phyloP scores from a whole-genome alignment of 495 filamentous ascomycete genomes.

The Annulohypoxylon maeteangense region DNA sequence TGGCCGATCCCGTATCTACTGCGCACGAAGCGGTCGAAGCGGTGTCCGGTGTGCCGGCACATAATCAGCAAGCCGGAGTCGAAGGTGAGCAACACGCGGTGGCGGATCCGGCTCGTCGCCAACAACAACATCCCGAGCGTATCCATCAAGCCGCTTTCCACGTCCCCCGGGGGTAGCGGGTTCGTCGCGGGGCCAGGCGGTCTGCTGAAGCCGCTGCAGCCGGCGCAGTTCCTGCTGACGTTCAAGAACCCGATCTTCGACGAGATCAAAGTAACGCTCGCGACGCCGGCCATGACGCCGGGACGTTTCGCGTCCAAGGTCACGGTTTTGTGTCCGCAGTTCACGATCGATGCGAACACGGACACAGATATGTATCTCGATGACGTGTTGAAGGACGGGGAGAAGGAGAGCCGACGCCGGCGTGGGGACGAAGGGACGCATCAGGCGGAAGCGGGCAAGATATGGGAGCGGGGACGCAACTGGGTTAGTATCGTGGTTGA shows the following conservation, averaged over 20 bases:
- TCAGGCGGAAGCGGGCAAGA: slow-evolving; percentile 87
- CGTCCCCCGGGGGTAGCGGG: too few species aligned
- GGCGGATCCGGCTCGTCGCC: slow-evolving; percentile 88
- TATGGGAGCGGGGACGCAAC: slow-evolving; percentile 95
- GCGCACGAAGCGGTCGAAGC: slow-evolving; percentile 91
- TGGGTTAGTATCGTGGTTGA: slow-evolving; percentile 94
- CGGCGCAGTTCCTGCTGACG: slow-evolving; percentile 85
- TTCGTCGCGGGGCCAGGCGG: too few species aligned
- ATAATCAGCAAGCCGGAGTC: slow-evolving; percentile 95
- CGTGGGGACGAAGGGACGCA: slow-evolving; percentile 56
- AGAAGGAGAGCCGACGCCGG: slow-evolving; percentile 52
- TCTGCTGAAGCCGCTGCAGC: slow-evolving; percentile 70
- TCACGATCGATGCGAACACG: slow-evolving; percentile 93
- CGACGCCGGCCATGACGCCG: slow-evolving; percentile 82
- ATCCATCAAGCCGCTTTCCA: slow-evolving; percentile 72
- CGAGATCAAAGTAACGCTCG: slow-evolving; percentile 83
- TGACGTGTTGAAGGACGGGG: slow-evolving; percentile 74
- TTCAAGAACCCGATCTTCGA: slow-evolving; percentile 96
- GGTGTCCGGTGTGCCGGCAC: slow-evolving; percentile 90
- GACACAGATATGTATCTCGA: slow-evolving; percentile 83
- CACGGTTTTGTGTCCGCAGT: slow-evolving; percentile 92
- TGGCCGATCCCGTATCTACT: slow-evolving; percentile 83
- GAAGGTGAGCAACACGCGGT: slow-evolving; percentile 85
- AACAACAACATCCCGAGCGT: slow-evolving; percentile 88
- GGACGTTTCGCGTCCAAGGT: slow-evolving; percentile 81